Conservation (phyloP, 371 early-diverging fungal species). For the Mortierella polycephala region DNA sequence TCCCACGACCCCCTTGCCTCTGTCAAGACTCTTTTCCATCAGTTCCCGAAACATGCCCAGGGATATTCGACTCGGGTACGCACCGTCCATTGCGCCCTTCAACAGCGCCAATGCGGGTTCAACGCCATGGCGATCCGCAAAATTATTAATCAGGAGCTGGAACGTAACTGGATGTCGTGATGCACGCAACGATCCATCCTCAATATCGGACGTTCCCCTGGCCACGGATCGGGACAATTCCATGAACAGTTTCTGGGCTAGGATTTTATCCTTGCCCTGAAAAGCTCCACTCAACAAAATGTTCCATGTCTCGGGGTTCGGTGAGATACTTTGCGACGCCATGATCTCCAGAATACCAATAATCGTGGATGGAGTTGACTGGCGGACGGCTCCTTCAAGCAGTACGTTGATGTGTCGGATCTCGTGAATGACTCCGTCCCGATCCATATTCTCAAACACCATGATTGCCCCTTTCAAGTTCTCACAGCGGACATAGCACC, state of each 20-base stretch:
- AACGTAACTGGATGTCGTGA: constrained; percentile 41
- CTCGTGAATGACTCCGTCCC: neutral
- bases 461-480: constrained; percentile 33
- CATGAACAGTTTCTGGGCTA: constrained; percentile 22
- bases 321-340: constrained; percentile 20
- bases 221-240: constrained; percentile 25
- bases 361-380: constrained; percentile 13
- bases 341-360: constrained; percentile 47
- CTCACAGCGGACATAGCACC: constrained; percentile 33
- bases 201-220: constrained; percentile 1
- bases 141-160: constrained; percentile 31
- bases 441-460: constrained; percentile 38
- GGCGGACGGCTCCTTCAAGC: constrained; percentile 38
- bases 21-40: constrained; percentile 17
- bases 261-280: constrained; percentile 11
- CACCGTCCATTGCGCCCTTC: constrained; percentile 26
- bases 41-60: constrained; percentile 28
- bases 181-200: constrained; percentile 25
- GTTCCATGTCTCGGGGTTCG: constrained; percentile 38
- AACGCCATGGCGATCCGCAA: constrained; percentile 31
- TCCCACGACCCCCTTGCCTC: constrained; percentile 24
- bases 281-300: constrained; percentile 32
- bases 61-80: constrained; percentile 15
- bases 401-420: constrained; percentile 39
- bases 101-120: constrained; percentile 16